A percentile compares a stretch with the other conserved stretches of the same genome.
These are phyloP conservation scores for Theobroma cacao DNA, from an alignment of 345 rosid genomes.

Conservation along the genomic window DNA sequence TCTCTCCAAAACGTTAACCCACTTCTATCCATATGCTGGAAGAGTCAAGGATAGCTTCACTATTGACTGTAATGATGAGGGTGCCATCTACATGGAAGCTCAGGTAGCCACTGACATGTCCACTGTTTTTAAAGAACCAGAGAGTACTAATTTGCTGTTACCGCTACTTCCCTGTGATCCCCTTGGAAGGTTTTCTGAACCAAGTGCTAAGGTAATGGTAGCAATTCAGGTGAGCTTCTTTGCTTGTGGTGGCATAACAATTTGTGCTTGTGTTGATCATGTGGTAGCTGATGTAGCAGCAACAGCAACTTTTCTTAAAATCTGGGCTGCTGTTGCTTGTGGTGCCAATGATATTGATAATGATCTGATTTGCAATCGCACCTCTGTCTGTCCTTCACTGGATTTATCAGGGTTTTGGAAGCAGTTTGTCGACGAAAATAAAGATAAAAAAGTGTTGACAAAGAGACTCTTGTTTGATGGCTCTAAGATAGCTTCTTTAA, in stretches of 20 bases:
- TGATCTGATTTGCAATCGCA: constrained; percentile 19
- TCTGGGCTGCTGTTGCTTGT: constrained; percentile 24
- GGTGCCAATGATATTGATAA: background rate
- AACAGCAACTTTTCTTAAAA: constrained; percentile 10
- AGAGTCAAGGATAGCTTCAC: constrained; percentile 12
- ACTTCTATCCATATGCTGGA: constrained; percentile 29
- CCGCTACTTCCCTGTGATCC: constrained; percentile 19
- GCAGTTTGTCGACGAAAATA: background rate
- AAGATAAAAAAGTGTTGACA: background rate
- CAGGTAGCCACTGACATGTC: constrained; percentile 3
- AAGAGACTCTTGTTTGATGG: background rate
- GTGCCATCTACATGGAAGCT: constrained; percentile 20
- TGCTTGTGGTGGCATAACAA: constrained; percentile 30
- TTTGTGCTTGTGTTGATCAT: constrained; percentile 22
- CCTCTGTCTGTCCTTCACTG: background rate
- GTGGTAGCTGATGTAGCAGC: constrained; percentile 31
- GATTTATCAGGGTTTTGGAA: background rate
- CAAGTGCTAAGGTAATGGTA: background rate
- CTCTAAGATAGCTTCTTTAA: background rate
- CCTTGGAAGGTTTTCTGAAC: background rate
- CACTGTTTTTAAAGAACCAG: constrained; percentile 12
- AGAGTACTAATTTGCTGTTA: background rate
- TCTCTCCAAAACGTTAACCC: constrained; percentile 12
- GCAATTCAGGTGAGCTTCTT: constrained; percentile 29
- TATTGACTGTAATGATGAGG: constrained; percentile 29